Evolutionary conservation across 768 basidiomycete species (phyloP), one percentile per base, ranked within the genome.

Genomic region (Tricholomella constricta): DNA sequence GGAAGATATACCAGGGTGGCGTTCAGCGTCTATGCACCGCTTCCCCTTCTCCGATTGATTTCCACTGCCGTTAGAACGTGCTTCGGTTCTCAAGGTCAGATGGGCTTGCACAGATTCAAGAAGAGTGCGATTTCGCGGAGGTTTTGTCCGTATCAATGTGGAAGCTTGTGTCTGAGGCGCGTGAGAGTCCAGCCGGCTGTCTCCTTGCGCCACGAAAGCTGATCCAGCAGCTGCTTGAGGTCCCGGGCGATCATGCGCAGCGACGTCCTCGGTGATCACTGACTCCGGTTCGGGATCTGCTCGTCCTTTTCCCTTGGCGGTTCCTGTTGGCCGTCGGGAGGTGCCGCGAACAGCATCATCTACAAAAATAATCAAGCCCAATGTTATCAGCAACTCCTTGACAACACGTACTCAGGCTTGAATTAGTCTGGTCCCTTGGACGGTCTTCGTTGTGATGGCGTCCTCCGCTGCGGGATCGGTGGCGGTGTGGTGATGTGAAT

Each of bases 91-190:
- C n/a, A 41, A 27, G 26, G 59, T 56, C 44, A 84, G 75, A 62
- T 83, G 73, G 1, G 77, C 76, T 35, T 76, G 78, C 3, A 84
- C 72, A 12, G 79, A 75, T 48, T 80, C 75, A 37, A 71, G 67
- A 29, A 83, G 69, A 56, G 67, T 77, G 56, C 71, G 74, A 54
- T 73, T 67, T 31, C 63, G 54, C 32, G 49, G 57, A 34, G 34
- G 52, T 43, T 47, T 54, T 22, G 36, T 54, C 6, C 42, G 43
- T 15, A 52, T 47, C 29, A 42, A 44, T 22, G 11, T 25, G 40
- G 40, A 41, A 15, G 46, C 22, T 15, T 19, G 46, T 7, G 19
- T 17, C 7, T n/a, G 12, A 45, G 31, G 23, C 8, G 22, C 4
- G 6, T 32, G 36, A 14, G 17, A 14, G 19, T 41, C 26, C 17